Base-by-base conservation (phyloP, 148 eudicot genomes). In the Rhododendron vialii region DNA sequence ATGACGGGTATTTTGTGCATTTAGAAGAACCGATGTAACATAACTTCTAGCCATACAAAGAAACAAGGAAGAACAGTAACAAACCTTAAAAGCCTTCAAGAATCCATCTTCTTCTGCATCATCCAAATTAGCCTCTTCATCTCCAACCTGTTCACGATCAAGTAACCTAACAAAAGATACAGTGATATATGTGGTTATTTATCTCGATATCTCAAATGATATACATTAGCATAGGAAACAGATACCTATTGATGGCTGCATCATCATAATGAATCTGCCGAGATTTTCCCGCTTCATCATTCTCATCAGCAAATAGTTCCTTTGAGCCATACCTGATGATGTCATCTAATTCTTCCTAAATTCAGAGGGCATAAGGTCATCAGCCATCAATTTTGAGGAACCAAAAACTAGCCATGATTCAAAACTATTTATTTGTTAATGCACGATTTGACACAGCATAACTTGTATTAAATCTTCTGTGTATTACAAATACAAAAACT, bases 241-340 rank as follows among this genome's bases (percentile, higher is more conserved):
- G 20, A 61, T 86, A 95, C 99, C 96, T 91, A 83, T 95, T 94
- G 78, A 97, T 95, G 78, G 99, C 98, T 88, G 98, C 89, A 91
- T 93, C 98, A 91, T 97, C 99, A 89, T 97, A 97, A 91, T 94
- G 99, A 84, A 97, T 97, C 89, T 97, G 98, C 41, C 99, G 94
- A 75, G 99, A 96, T 91, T 97, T 97, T 77, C 89, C 92, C 20
- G 93, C 96, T 88, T 97, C 99, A 78, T 97, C 98, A 87, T 95
- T 92, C 86, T 97, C 99, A 90, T 97, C 99, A 88, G 91, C 94
- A 90, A 97, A 97, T 73, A 97, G 89, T 90, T 97, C 99, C 89
- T 92, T 94, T 83, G 99, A 95, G 81, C 99, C 99, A 91, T 97
- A 95, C 87, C 98, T 92, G 78, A 97, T 95, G 89, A 97, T 97